Percentiles rank a stretch among this genome's conserved stretches.
Conservation (phyloP, 129 eudicot genomes). For the Chrysanthemum lavandulifolium region DNA sequence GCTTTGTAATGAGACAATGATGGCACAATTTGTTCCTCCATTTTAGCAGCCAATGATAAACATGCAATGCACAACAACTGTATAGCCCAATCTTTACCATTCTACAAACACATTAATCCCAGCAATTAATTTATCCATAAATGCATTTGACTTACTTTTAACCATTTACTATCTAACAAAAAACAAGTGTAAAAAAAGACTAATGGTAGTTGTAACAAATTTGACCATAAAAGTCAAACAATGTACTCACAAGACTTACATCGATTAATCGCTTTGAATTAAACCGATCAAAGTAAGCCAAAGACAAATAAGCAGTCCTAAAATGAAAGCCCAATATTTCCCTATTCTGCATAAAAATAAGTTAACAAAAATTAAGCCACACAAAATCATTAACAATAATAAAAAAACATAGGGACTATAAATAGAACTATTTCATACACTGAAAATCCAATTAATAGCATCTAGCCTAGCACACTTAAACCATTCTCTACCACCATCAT, state of each 20-base stretch:
- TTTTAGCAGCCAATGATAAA: slow-evolving; percentile 75
- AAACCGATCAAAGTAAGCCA: slow-evolving; percentile 78
- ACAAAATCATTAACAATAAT: not conserved
- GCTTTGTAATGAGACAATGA: slow-evolving; percentile 41
- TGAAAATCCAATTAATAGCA: slow-evolving; percentile 68
- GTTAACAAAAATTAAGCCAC: not conserved
- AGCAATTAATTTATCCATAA: not conserved
- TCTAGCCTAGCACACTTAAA: slow-evolving; percentile 53
- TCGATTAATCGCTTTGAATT: slow-evolving; percentile 46
- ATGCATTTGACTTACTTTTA: not conserved
- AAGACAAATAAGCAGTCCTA: slow-evolving; percentile 70
- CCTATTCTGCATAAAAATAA: slow-evolving; percentile 49
- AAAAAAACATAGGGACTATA: not conserved
- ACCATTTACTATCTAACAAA: not conserved
- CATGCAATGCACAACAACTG: slow-evolving; percentile 67
- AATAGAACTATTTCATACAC: slow-evolving; percentile 26
- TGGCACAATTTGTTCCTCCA: slow-evolving; percentile 61
- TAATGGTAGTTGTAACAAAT: not conserved
- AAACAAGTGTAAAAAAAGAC: not conserved
- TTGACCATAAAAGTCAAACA: slow-evolving; percentile 6
- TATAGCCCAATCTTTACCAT: slow-evolving; percentile 52
- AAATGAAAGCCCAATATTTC: slow-evolving; percentile 54
- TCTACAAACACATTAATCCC: slow-evolving; percentile 34
- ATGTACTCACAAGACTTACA: slow-evolving; percentile 40
- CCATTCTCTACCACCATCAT: slow-evolving; percentile 27